Percentiles rank a stretch among this genome's conserved stretches.
These are phyloP conservation scores for Botrytis hyacinthi DNA, from an alignment of 2,329 filamentous ascomycete genomes.

Conservation along the genomic window DNA sequence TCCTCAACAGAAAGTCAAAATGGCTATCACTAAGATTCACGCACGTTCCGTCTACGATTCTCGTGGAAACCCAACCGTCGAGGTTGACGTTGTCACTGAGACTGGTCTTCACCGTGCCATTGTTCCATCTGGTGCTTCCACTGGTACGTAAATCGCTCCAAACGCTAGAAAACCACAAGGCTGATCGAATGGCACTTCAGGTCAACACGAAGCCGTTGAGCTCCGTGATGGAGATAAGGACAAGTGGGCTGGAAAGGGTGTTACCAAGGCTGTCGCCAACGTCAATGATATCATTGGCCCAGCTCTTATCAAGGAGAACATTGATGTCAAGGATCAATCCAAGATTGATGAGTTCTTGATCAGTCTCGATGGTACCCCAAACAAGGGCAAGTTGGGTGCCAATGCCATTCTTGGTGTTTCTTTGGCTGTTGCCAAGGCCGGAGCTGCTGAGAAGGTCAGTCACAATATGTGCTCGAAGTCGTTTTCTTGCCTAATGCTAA, in stretches of 20 bases:
- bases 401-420: slow-evolving; percentile 86
- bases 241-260: slow-evolving; percentile 86
- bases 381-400: slow-evolving; percentile 86
- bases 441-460: slow-evolving; percentile 76
- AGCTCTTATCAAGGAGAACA: slow-evolving; percentile 75
- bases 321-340: slow-evolving; percentile 85
- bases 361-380: slow-evolving; percentile 77
- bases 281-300: slow-evolving; percentile 81
- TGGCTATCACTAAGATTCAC: slow-evolving; percentile 89
- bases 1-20: slow-evolving; percentile 50
- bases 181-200: slow-evolving; percentile 45
- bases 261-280: slow-evolving; percentile 80
- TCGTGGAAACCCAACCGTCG: slow-evolving; percentile 95
- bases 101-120: slow-evolving; percentile 96
- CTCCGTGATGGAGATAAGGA: slow-evolving; percentile 86
- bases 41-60: slow-evolving; percentile 98
- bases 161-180: slow-evolving; percentile 21
- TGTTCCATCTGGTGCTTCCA: slow-evolving; percentile 94
- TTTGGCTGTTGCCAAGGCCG: slow-evolving; percentile 83
- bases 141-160: slow-evolving; percentile 58
- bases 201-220: slow-evolving; percentile 87
- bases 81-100: slow-evolving; percentile 96
- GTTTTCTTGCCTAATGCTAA: slow-evolving; percentile 16
- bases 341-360: slow-evolving; percentile 82
- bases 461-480: not conserved